A percentile compares a stretch with the other conserved stretches of the same genome.
Evolutionary conservation across 2,329 filamentous ascomycete species (phyloP).

Genomic region (Trichoderma simmonsii): DNA sequence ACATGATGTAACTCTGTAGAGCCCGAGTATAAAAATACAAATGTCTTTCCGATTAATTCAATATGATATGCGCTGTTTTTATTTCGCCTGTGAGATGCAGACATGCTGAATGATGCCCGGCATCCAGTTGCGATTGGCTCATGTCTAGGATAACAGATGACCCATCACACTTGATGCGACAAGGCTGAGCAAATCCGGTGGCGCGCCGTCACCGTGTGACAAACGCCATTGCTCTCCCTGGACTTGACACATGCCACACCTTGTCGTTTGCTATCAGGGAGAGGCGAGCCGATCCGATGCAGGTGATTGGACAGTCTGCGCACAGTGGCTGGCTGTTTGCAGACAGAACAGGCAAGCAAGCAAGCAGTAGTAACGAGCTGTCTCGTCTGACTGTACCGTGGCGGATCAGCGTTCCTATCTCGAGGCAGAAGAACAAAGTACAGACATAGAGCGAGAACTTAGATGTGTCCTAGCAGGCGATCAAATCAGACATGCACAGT

Average conservation of each 20-base stretch:
- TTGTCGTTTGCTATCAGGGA: neutral
- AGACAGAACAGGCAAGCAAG: neutral
- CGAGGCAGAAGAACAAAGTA: neutral
- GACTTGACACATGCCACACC: neutral
- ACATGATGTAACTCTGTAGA: conserved; percentile 5
- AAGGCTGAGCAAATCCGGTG: conserved; percentile 10
- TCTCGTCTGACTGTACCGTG: conserved; percentile 2
- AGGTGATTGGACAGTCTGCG: neutral
- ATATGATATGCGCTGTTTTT: neutral
- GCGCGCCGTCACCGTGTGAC: conserved; percentile 13
- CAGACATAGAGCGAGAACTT: neutral
- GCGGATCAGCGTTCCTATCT: neutral
- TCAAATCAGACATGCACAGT: neutral
- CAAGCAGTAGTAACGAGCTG: neutral
- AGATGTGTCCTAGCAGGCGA: neutral
- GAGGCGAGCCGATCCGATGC: neutral
- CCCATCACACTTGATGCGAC: neutral
- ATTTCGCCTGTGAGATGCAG: neutral
- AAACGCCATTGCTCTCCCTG: neutral
- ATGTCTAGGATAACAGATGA: neutral
- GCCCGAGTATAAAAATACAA: neutral
- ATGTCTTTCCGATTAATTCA: neutral
- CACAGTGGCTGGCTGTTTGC: neutral
- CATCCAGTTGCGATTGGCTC: neutral
- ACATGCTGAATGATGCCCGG: neutral